Base-by-base conservation (phyloP, 768 basidiomycete genomes). In the Suillus subalutaceus region DNA sequence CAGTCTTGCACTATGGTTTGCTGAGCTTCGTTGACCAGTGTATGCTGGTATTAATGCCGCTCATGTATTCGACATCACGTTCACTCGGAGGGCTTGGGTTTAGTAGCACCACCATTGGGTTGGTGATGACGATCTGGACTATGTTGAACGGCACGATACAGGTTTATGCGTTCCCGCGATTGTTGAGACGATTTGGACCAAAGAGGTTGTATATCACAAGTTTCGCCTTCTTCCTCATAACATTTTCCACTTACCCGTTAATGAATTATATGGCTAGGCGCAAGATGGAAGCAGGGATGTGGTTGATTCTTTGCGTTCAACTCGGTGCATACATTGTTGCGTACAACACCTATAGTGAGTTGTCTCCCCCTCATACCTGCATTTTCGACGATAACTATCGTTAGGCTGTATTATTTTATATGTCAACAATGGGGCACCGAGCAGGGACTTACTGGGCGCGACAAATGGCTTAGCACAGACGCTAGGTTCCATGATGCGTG, bases 401-500 rank as follows among this genome's bases (percentile, higher is more conserved):
- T 13, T 9, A 66, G 65, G 65, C n/a, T 63, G 66, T 23, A 58
- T 68, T 7, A 61, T 68, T 16, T 38, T 68, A 37, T 65, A 50
- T 26, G 15, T 68, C 20, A 66, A 63, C 35, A 35, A 68, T 15
- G 62, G 66, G 12, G 62, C 60, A 30, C 59, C 68, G 56, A 66
- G 52, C 43, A 63, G 26, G 32, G 35, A 50, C 13, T 41, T 72
- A 18, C 66, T 77, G 5, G 75, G 77, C 4, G 71, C 72, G 15
- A 72, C 72, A 18, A 75, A 75, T 60, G 77, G 75, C 12, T 55
- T 78, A 8, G 74, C 72, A 2, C 77, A 78, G 63, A 77, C 74
- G 65, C 64, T 71, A 1, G 60, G 65, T 9, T 69, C 72, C 5
- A 65, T 62, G 20, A 68, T 69, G 55, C 68, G 73, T 32, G 72